These are phyloP conservation scores for Phytophthora melonis DNA, from an alignment of 352 stramenopile species.

Conservation along the genomic window DNA sequence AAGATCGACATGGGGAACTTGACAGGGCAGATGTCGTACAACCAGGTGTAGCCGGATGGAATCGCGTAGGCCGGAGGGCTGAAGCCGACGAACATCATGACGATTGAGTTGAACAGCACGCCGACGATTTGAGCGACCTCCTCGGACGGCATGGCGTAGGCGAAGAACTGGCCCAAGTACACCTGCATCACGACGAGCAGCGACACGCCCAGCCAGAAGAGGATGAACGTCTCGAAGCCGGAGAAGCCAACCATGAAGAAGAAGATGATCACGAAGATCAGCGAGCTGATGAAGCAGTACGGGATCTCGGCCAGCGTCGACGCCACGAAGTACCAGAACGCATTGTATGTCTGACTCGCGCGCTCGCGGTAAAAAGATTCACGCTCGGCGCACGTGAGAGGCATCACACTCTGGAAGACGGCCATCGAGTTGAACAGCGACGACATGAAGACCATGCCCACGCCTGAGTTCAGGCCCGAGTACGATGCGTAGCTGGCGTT, in stretches of 20 bases:
- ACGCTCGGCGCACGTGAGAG: slow-evolving; percentile 71
- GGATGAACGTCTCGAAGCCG: slow-evolving; percentile 13
- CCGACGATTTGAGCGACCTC: slow-evolving; percentile 43
- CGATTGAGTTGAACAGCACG: slow-evolving; percentile 43
- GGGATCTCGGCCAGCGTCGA: slow-evolving; percentile 58
- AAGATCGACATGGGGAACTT: slow-evolving; percentile 43
- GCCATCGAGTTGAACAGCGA: slow-evolving; percentile 73
- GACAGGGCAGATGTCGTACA: slow-evolving; percentile 48
- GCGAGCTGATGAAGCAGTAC: slow-evolving; percentile 49
- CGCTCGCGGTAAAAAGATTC: slow-evolving; percentile 81
- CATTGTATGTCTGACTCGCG: slow-evolving; percentile 81
- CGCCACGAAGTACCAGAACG: slow-evolving; percentile 66
- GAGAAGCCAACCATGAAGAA: slow-evolving; percentile 43
- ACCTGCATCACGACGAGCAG: slow-evolving; percentile 44
- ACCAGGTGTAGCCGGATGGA: slow-evolving; percentile 43
- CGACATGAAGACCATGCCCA: slow-evolving; percentile 68
- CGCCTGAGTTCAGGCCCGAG: slow-evolving; percentile 44
- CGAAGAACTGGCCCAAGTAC: slow-evolving; percentile 47
- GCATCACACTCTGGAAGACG: slow-evolving; percentile 73
- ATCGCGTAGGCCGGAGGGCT: slow-evolving; percentile 34
- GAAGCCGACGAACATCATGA: slow-evolving; percentile 52
- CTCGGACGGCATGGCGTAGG: slow-evolving; percentile 34
- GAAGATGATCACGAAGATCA: slow-evolving; percentile 49
- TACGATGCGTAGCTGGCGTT: slow-evolving; percentile 42
- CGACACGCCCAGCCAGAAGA: slow-evolving; percentile 36